Evolutionary conservation across 768 basidiomycete species (phyloP), one percentile per base, ranked within the genome.

Genomic region (Amanita rubescens): DNA sequence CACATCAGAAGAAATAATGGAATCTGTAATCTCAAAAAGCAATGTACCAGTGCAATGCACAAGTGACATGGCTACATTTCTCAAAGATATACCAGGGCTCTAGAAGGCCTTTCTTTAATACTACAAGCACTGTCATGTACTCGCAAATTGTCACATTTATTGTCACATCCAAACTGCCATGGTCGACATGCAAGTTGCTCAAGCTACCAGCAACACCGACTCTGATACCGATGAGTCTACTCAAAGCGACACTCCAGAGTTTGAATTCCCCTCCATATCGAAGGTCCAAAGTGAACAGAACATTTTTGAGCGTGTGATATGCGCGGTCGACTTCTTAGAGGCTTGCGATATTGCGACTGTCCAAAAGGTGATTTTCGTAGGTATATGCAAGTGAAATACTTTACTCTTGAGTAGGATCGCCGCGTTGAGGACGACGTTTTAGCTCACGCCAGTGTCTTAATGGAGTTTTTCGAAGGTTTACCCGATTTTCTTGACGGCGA

Each of bases 21-120:
- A 85, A 57, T 67, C 78, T 3, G 58, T 91, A 27, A 82, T 88
- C 64, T 87, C 87, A 20, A 75, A 69, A 53, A 81, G 64, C 54
- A 70, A 72, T 24, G 74, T 75, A 19, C 59, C 64, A 47, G 65
- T 88, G 57, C 69, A 75, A 58, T 80, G 79, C 65, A 76, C 75
- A 62, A 77, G 77, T 52, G 74, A 79, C 60, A 70, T 84, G 37
- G 73, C 78, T 39, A 66, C 72, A 3, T 84, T 82, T 65, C 68
- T 87, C 51, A 79, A 73, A 62, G 75, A 74, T 60, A 83, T 84
- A 55, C 64, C 71, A 35, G 81, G 80, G 52, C 62, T 83, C 58
- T 82, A 69, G 68, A 49, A 41, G 39, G 30, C 24, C 20, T 17
- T 9, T 32, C 17, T 30, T 32, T 24, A 49, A 20, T 17, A 30